Conservation (phyloP, 2,329 filamentous ascomycete species). For the Emmonsiellopsis sp. region DNA sequence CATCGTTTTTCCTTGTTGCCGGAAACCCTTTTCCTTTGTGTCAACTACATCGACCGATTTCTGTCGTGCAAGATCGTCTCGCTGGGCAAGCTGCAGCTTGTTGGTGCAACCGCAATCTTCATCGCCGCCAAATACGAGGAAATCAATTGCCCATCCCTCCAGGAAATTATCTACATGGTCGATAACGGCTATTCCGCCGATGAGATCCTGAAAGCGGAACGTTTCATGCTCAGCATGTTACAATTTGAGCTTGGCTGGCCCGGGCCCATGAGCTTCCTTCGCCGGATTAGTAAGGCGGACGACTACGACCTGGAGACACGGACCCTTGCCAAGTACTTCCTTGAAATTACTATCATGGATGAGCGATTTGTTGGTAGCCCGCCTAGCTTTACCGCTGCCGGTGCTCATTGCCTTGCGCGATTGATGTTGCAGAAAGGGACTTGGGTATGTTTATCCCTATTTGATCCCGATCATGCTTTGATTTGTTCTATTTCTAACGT, state of each 20-base stretch:
- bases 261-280: slow-evolving; percentile 97
- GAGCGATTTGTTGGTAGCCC: slow-evolving; percentile 89
- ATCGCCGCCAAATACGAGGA: slow-evolving; percentile 98
- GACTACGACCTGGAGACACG: slow-evolving; percentile 94
- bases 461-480: slow-evolving; percentile 12
- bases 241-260: slow-evolving; percentile 94
- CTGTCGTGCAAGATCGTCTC: slow-evolving; percentile 91
- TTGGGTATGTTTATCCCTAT: slow-evolving; percentile 59
- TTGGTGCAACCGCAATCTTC: slow-evolving; percentile 90
- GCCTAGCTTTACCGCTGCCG: slow-evolving; percentile 83
- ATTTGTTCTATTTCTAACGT: neutral
- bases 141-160: slow-evolving; percentile 91
- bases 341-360: slow-evolving; percentile 95
- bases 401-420: slow-evolving; percentile 83
- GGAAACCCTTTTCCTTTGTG: slow-evolving; percentile 86
- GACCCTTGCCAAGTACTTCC: slow-evolving; percentile 93
- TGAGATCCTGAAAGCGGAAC: slow-evolving; percentile 92
- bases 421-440: slow-evolving; percentile 82
- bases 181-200: slow-evolving; percentile 81
- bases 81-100: slow-evolving; percentile 86
- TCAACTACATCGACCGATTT: slow-evolving; percentile 97
- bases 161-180: slow-evolving; percentile 98
- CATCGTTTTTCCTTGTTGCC: slow-evolving; percentile 81
- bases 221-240: slow-evolving; percentile 96
- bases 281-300: slow-evolving; percentile 95